phyloP scores from a whole-genome alignment of 2,329 filamentous ascomycete species.

The Ascochyta viciae-villosae region DNA sequence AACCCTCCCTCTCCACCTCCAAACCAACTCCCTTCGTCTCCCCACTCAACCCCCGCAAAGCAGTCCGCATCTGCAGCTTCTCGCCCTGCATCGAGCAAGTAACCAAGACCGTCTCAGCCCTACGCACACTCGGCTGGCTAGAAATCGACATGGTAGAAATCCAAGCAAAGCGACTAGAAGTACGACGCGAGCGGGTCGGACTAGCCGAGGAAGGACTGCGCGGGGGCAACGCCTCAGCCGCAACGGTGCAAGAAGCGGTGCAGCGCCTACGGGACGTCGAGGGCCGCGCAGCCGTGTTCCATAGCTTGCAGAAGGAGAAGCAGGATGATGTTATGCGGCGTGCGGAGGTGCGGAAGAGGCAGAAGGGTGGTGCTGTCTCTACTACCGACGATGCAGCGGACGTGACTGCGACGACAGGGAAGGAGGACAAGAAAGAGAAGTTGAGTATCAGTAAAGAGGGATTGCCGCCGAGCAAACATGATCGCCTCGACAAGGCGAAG shows the following conservation, averaged over 20 bases:
- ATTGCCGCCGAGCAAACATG: constrained; percentile 40
- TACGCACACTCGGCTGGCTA: constrained; percentile 85
- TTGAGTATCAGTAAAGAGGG: constrained; percentile 32
- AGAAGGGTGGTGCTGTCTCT: constrained; percentile 14
- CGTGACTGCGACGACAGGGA: no score
- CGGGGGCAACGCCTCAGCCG: constrained; percentile 72
- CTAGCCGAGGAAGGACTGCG: constrained; percentile 70
- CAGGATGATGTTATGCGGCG: constrained; percentile 54
- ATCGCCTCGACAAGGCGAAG: constrained; percentile 37
- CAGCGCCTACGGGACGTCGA: constrained; percentile 76
- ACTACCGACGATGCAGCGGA: no score
- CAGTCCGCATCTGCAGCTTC: constrained; percentile 88
- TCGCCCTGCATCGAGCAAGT: constrained; percentile 98
- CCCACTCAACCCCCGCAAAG: constrained; percentile 72
- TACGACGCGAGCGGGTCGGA: constrained; percentile 81
- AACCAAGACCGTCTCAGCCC: constrained; percentile 78
- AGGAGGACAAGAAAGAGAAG: constrained; percentile 26
- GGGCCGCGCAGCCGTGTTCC: constrained; percentile 70
- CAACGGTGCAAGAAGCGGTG: constrained; percentile 81
- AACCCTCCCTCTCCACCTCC: constrained; percentile 9
- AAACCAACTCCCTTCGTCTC: constrained; percentile 46
- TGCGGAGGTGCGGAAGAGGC: constrained; percentile 43
- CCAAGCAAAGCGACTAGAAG: constrained; percentile 77
- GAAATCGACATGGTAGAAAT: constrained; percentile 95
- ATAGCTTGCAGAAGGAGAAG: constrained; percentile 53